Evolutionary conservation across 2,329 filamentous ascomycete species (phyloP), one percentile per base, ranked within the genome.

Genomic region (Aspergillus neoniger): DNA sequence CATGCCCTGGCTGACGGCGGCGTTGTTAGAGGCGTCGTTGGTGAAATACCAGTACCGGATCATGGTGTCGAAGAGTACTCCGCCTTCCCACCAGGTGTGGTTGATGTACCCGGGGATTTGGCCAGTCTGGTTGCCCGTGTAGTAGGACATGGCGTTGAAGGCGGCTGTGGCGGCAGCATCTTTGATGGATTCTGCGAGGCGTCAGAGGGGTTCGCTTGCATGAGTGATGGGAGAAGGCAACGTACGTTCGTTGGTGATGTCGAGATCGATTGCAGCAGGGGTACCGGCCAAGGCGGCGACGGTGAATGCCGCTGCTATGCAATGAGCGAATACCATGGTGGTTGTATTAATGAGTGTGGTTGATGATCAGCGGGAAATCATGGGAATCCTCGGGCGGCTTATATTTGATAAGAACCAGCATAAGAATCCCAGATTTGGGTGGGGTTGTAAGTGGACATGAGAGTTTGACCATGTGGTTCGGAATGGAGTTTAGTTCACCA

Each of bases 31-130:
- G 5, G 82, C 77, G 71, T 93, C 89, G 14, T 86, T 87, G 0
- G 90, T 92, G 71, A 91, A 90, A 71, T 88, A 89, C 89, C 90
- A 94, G 74, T 94, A 94, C 68, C 94, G 89, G 58, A 94, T 80
- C 65, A 94, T 78, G 2, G 88, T 79, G 12, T 78, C 80, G 69
- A 83, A 85, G 77, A 92, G 85, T 57, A 88, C 88, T 53, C 89
- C 89, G 6, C 81, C 87, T 77, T 89, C 88, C 89, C 86, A 91
- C 83, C 82, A 85, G 17, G 80, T 81, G 6, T 65, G 61, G 39
- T 78, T 72, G 64, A 84, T 64, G 55, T 79, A 76, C 32, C 81
- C 81, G 3, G 81, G 78, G 15, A 78, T 76, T 57, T 79, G 73
- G 17, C 77, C 78, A 10, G 77, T 72, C 30, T 77, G 68, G 56